phyloP scores from a whole-genome alignment of 2,329 filamentous ascomycete genomes.

The Colletotrichum theobromicola region DNA sequence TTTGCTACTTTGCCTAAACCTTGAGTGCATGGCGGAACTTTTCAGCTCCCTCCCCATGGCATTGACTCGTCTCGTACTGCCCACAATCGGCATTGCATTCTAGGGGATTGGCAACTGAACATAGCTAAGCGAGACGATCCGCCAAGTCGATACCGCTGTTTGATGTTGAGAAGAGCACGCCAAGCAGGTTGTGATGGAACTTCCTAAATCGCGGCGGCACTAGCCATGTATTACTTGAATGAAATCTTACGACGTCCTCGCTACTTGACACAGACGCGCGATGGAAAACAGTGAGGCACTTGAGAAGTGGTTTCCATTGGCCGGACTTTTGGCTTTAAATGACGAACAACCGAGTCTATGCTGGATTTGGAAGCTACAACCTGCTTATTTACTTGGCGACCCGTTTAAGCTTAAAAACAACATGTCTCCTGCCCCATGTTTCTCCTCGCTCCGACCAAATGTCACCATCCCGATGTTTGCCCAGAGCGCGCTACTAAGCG shows the following conservation, averaged over 20 bases:
- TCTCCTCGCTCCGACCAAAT: constrained; percentile 12
- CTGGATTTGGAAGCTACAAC: constrained; percentile 1
- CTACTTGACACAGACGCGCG: background rate
- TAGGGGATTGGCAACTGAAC: background rate
- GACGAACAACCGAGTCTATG: constrained; percentile 12
- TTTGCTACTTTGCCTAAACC: background rate
- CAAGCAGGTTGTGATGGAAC: background rate
- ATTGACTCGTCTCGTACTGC: background rate
- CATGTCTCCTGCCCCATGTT: constrained; percentile 15
- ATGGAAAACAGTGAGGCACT: background rate
- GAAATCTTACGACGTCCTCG: background rate
- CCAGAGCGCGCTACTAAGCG: background rate
- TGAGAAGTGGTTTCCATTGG: background rate
- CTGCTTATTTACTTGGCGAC: background rate
- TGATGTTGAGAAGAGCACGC: background rate
- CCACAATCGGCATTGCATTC: background rate
- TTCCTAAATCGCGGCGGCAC: background rate
- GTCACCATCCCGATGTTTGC: background rate
- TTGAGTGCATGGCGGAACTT: background rate
- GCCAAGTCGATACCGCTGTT: background rate
- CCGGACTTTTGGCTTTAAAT: background rate
- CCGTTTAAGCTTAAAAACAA: constrained; percentile 15
- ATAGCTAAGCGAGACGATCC: background rate
- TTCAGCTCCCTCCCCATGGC: background rate
- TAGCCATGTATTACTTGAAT: background rate